Conservation (phyloP, 2,329 filamentous ascomycete species). For the Epichloe sylvatica region DNA sequence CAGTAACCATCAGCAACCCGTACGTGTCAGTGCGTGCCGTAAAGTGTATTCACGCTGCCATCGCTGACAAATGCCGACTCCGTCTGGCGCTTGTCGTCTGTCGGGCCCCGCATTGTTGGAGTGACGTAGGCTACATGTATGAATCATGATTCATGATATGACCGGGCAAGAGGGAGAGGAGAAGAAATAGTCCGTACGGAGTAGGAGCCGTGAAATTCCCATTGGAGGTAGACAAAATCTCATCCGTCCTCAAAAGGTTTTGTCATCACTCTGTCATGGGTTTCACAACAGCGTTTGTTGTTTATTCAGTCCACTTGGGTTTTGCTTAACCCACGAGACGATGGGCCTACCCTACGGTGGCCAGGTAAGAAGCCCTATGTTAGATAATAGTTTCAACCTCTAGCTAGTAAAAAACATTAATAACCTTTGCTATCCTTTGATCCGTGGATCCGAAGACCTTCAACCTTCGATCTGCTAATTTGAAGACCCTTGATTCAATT, state of each 20-base stretch:
- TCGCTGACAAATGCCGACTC: not conserved
- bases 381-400: too few species aligned
- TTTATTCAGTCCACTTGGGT: not conserved
- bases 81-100: too few species aligned
- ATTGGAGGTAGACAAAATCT: too few species aligned
- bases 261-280: too few species aligned
- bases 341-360: not conserved
- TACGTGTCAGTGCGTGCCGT: not conserved
- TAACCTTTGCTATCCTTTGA: too few species aligned
- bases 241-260: too few species aligned
- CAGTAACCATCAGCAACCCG: not conserved
- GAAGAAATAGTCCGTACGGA: not conserved
- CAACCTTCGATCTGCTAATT: too few species aligned
- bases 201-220: too few species aligned
- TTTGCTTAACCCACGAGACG: not conserved
- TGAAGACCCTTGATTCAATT: too few species aligned
- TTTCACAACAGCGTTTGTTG: too few species aligned
- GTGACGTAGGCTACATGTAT: not conserved
- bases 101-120: not conserved
- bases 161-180: not conserved
- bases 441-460: too few species aligned
- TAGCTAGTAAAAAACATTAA: too few species aligned
- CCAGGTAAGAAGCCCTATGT: not conserved
- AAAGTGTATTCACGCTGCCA: not conserved
- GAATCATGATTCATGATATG: constrained; percentile 1